Conservation (phyloP, 2,329 filamentous ascomycete genomes). For the Metarhizium album region DNA sequence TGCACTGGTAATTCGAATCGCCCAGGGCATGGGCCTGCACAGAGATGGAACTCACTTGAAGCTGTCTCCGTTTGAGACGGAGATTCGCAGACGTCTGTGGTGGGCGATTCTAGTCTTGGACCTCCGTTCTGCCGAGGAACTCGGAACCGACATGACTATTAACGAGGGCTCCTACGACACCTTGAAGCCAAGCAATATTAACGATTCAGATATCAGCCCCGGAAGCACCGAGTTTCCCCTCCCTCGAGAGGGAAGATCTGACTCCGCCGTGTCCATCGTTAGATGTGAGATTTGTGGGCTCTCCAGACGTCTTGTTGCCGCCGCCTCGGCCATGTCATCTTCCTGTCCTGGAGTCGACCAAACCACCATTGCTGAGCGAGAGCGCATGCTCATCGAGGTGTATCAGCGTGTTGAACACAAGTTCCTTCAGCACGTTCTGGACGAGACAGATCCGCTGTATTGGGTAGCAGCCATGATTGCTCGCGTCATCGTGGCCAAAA, state of each 20-base stretch:
- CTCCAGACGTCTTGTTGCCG: slow-evolving; percentile 24
- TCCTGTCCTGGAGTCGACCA: slow-evolving; percentile 19
- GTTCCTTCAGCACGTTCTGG: slow-evolving; percentile 41
- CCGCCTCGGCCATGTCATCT: slow-evolving; percentile 22
- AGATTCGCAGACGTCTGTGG: slow-evolving; percentile 51
- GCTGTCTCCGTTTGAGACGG: slow-evolving; percentile 45
- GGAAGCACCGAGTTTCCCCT: slow-evolving; percentile 35
- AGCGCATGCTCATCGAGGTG: slow-evolving; percentile 38
- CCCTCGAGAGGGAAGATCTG: slow-evolving; percentile 39
- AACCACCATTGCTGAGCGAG: slow-evolving; percentile 23
- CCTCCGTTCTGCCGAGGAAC: slow-evolving; percentile 41
- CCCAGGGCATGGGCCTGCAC: slow-evolving; percentile 50
- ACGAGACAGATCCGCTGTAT: slow-evolving; percentile 41
- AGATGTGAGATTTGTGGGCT: slow-evolving; percentile 40
- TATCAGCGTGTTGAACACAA: slow-evolving; percentile 43
- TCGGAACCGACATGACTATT: slow-evolving; percentile 36
- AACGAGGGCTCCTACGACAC: slow-evolving; percentile 34
- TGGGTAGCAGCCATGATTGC: slow-evolving; percentile 60
- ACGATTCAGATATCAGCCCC: slow-evolving; percentile 36
- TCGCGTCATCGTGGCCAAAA: slow-evolving; percentile 64
- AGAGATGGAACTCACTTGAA: slow-evolving; percentile 40
- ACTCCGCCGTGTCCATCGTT: slow-evolving; percentile 37
- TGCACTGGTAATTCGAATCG: slow-evolving; percentile 46
- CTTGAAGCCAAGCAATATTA: slow-evolving; percentile 36
- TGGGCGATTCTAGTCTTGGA: slow-evolving; percentile 50